Evolutionary conservation across 345 rosid species (phyloP), one percentile per base, ranked within the genome.

Genomic region (Sonneratia caseolaris): DNA sequence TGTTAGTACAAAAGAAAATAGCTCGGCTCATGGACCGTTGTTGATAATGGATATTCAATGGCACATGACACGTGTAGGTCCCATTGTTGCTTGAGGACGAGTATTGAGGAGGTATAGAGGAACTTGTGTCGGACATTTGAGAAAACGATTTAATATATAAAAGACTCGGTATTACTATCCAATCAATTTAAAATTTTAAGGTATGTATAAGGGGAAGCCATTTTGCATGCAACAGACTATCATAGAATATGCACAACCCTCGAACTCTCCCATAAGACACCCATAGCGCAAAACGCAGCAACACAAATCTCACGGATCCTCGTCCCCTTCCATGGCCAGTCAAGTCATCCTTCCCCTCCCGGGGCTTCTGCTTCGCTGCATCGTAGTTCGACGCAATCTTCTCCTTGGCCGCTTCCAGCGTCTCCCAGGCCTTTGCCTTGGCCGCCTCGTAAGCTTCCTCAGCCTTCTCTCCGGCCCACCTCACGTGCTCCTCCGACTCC

Each of bases 391-490:
- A 45, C 12, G 77, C 64, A 19, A 69, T 64, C 64, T 68, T 74
- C 32, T 76, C 68, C 74, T 76, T 75, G 0, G 80, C 73, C 5
- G 64, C 43, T 13, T 67, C 80, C 0, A 73, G 4, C 0, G 78
- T 69, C 70, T 74, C 81, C 22, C 68, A 69, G 0, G 81, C 78
- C 61, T 75, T 79, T 64, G 32, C 56, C 70, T 71, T 75, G 32
- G 79, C 81, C 5, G 76, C 66, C 11, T 79, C 81, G 19, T 57
- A 71, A 1, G 80, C 84, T 19, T 76, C 76, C 48, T 68, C 76
- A 40, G 82, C 80, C 45, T 76, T 82, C 75, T 72, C 82, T 45
- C 76, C 72, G 7, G 82, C 82, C 84, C 84, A 83, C 27, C 66
- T 64, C 47, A 71, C 6, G 2, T 70, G 59, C 75, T 80, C 81